Evolutionary conservation across 352 stramenopile genomes (phyloP), one percentile per base, ranked within the genome.

Genomic region (Phytophthora pisi): DNA sequence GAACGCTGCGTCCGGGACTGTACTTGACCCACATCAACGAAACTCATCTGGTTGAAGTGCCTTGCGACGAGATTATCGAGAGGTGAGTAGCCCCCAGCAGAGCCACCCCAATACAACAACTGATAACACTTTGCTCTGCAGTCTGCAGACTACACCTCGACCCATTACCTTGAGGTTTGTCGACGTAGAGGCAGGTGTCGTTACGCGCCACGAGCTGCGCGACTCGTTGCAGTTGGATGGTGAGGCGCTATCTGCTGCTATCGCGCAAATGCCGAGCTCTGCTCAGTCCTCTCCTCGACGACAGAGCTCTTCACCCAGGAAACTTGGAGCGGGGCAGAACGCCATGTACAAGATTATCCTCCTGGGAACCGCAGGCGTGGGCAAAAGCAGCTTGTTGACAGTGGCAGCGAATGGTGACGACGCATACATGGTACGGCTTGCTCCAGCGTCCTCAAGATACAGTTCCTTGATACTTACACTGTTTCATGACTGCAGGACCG

Each of bases 11-110:
- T 18, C 66, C 87, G 2, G 87, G 87, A 0, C 66, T 95, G 43
- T 92, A 95, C 67, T 51, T 95, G 36, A 95, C 87, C 43, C 87
- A 95, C 54, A 92, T 93, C 64, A 86, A 90, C 54, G 85, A 92
- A 45, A 64, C 40, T n/a, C 86, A 93, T 28, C 40, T 95, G 26
- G 54, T 92, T 46, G 72, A 82, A 64, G 59, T 83, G 40, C 65
- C 82, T 4, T 95, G 86, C 54, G 81, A 93, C 42, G 75, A 81
- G 2, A 83, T 93, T 26, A 92, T 95, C 49, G 56, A 74, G 24
- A 88, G 68, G 81, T 89, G 24, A 64, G 47, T 38, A 31, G 6
- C 2, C 36, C 1, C 13, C 36, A 43, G 30, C 8, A 36, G 7
- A 36, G 30, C 30, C 30, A 36, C 10, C 30, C 8, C 30, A 36